Evolutionary conservation across 2,329 filamentous ascomycete genomes (phyloP).

Genomic region (Colletotrichum sp.): DNA sequence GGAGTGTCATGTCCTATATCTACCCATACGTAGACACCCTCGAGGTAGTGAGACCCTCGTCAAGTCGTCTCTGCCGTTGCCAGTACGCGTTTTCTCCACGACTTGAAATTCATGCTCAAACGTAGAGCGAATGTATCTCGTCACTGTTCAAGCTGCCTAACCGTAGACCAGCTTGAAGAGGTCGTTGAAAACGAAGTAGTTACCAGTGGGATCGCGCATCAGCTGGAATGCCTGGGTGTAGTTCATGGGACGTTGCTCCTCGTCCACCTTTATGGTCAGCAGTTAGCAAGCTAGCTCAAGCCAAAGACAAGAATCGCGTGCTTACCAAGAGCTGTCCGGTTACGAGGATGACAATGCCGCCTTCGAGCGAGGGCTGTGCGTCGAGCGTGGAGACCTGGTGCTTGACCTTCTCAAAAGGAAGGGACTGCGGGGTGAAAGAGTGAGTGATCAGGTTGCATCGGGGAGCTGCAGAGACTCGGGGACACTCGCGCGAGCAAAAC

Average conservation of each 20-base stretch:
- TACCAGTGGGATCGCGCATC: conserved; percentile 66
- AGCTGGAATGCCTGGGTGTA: conserved; percentile 93
- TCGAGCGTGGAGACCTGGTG: conserved; percentile 82
- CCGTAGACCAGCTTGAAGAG: conserved; percentile 89
- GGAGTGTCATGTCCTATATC: not conserved
- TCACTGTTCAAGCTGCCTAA: conserved; percentile 32
- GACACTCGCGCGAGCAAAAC: conserved; percentile 29
- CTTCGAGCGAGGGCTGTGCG: conserved; percentile 76
- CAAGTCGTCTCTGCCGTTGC: not conserved
- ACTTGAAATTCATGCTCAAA: not conserved
- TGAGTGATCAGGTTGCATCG: not conserved
- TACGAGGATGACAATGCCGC: conserved; percentile 84
- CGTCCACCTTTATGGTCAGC: conserved; percentile 72
- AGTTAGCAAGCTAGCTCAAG: not conserved
- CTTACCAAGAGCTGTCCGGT: conserved; percentile 85
- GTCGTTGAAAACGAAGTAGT: conserved; percentile 92
- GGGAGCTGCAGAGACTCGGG: not conserved
- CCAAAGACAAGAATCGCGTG: not conserved
- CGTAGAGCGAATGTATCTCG: not conserved
- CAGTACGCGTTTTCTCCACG: not conserved
- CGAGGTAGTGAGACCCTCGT: not conserved
- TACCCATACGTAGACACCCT: not conserved
- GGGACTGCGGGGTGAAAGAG: conserved; percentile 32
- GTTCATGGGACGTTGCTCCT: conserved; percentile 85
- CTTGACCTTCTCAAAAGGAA: conserved; percentile 82